Conservation (phyloP, 495 filamentous ascomycete genomes). For the Parmelia sp. region DNA sequence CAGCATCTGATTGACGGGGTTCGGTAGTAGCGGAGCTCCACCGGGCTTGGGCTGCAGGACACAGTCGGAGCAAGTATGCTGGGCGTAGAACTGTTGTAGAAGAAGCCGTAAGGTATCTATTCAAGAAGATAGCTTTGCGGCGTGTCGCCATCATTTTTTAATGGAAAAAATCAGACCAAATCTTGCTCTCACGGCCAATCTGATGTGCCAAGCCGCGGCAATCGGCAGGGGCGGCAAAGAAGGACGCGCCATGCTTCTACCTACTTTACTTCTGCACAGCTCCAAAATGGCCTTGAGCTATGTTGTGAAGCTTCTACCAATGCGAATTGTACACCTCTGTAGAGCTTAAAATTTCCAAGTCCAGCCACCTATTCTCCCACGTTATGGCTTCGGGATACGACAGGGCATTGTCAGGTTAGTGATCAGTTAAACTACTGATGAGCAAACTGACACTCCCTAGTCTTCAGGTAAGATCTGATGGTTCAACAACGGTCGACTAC, state of each 20-base stretch:
- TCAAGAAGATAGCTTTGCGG: background rate
- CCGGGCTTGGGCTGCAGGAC: slow-evolving; percentile 24
- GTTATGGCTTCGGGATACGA: slow-evolving; percentile 83
- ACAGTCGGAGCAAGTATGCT: slow-evolving; percentile 3
- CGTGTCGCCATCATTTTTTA: background rate
- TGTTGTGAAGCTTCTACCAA: background rate
- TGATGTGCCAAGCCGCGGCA: slow-evolving; percentile 11
- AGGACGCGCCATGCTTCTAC: slow-evolving; percentile 13
- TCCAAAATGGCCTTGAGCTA: too few species aligned
- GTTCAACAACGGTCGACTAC: slow-evolving; percentile 4
- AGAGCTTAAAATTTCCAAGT: background rate
- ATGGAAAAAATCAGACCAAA: background rate
- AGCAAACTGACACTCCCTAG: slow-evolving; percentile 33
- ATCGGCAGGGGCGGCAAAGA: background rate
- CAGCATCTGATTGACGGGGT: slow-evolving; percentile 30
- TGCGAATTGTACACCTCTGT: background rate
- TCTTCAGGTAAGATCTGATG: slow-evolving; percentile 55
- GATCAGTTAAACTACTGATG: slow-evolving; percentile 35
- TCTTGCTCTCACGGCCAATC: too few species aligned
- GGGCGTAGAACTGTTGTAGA: background rate
- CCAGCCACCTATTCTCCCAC: background rate
- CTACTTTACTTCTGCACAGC: background rate
- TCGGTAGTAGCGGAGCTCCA: slow-evolving; percentile 40
- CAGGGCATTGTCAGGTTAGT: slow-evolving; percentile 84
- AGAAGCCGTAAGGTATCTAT: background rate